Percentiles rank a stretch among this genome's conserved stretches.
phyloP scores from a whole-genome alignment of 306 rosid genomes.

The Medicago arabica region DNA sequence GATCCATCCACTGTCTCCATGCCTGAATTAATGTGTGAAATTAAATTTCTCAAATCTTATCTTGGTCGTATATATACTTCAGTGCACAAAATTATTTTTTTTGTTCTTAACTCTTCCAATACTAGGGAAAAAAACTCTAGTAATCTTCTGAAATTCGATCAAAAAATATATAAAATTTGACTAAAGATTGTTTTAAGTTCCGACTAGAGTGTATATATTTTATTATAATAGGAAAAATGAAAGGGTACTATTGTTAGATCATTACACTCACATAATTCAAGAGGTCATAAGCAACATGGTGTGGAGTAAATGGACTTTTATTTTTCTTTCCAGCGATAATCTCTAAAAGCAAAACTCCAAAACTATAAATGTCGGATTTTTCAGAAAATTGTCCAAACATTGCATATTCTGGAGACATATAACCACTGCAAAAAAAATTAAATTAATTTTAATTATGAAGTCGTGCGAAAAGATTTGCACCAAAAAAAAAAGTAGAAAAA shows the following conservation, averaged over 20 bases:
- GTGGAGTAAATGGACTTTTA: slow-evolving; percentile 20
- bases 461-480: not conserved
- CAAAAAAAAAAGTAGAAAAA: too few species aligned
- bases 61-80: not conserved
- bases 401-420: slow-evolving; percentile 49
- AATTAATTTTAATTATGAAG: not conserved
- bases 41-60: not conserved
- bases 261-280: slow-evolving; percentile 40
- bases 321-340: slow-evolving; percentile 45
- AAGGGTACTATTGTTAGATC: not conserved
- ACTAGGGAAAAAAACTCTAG: too few species aligned
- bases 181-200: too few species aligned
- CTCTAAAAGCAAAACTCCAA: slow-evolving; percentile 49
- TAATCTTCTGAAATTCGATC: not conserved
- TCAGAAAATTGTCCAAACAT: slow-evolving; percentile 47
- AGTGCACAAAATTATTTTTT: not conserved
- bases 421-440: slow-evolving; percentile 38
- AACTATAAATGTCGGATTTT: slow-evolving; percentile 47
- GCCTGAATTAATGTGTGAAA: slow-evolving; percentile 37
- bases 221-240: not conserved
- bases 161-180: not conserved
- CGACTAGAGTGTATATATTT: too few species aligned
- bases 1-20: slow-evolving; percentile 50
- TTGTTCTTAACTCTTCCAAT: too few species aligned
- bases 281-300: slow-evolving; percentile 1